phyloP scores from a whole-genome alignment of 139 green algal genomes.

The Volvox africanus region DNA sequence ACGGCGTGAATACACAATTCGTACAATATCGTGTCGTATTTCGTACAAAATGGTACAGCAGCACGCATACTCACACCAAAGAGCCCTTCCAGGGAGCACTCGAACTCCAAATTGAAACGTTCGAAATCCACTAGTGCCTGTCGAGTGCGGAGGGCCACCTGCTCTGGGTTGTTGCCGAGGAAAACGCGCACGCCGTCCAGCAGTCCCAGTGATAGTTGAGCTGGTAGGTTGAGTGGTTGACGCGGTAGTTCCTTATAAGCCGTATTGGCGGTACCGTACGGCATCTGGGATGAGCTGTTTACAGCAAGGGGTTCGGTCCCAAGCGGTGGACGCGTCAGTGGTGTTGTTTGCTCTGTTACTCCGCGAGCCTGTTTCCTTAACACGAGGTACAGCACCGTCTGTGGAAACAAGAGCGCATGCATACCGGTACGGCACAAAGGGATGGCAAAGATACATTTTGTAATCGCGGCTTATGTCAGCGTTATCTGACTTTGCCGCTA shows the following conservation, averaged over 20 bases:
- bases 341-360: neutral
- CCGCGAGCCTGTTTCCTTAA: constrained; percentile 53
- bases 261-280: no score
- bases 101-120: constrained; percentile 39
- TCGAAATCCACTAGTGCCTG: constrained; percentile 54
- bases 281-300: no score
- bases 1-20: no score
- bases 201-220: neutral
- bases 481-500: no score
- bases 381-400: constrained; percentile 22
- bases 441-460: no score
- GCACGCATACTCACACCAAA: constrained; percentile 48
- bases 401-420: neutral
- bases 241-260: neutral
- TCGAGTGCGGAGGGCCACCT: constrained; percentile 40
- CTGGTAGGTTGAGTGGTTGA: neutral
- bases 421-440: no score
- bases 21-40: no score
- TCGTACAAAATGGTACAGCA: neutral
- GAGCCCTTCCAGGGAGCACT: constrained; percentile 56
- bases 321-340: no score
- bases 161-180: constrained; percentile 60
- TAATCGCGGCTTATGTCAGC: no score
- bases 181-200: constrained; percentile 53
- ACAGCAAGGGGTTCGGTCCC: no score